Base-by-base conservation (phyloP, 2,329 filamentous ascomycete genomes). In the Juglanconis oblonga region DNA sequence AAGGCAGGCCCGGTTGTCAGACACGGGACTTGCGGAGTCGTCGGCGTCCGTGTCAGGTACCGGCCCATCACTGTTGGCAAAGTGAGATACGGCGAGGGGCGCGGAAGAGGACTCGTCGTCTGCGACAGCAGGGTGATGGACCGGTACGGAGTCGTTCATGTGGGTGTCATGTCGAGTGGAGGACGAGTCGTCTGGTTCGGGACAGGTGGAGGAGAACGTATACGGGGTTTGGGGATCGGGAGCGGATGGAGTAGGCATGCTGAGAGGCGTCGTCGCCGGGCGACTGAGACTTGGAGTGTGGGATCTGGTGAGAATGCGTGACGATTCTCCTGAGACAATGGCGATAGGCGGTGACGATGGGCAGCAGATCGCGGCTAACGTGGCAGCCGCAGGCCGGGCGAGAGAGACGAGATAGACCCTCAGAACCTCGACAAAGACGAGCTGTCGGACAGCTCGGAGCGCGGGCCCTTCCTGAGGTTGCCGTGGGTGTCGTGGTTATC, bases 61-160 rank as follows among this genome's bases (percentile, higher is more conserved):
- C 11, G 52, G 55, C 17, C 56, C 58, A 38, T 63, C 61, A 47
- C 49, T 52, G 35, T 47, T 58, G 9, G 73, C 33, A 49, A 38
- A 72, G 40, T 72, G 73, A n/a, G 80, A 80, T 69, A 77, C 72
- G 52, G 77, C 78, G 5, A 73, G 72, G n/a, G 75, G 74, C 63
- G 73, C 68, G 54, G 78, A 74, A 14, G 73, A 72, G 33, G 59
- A 36, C n/a, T 62, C 61, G 42, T 68, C 66, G 32, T 68, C 66
- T 36, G 13, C 14, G 13, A 9, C 13, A 11, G 47, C 7, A 32
- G 56, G 17, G 62, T 55, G 54, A 63, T 67, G 64, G 49, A 36
- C 29, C 32, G 42, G 24, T n/a, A 24, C 36, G 35, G 42, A 13
- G 14, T n/a, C 10, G 36, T 11, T 42, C 36, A 44, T 24, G 10